Base-by-base conservation (phyloP, 768 basidiomycete genomes). In the Tulasnella sp. region DNA sequence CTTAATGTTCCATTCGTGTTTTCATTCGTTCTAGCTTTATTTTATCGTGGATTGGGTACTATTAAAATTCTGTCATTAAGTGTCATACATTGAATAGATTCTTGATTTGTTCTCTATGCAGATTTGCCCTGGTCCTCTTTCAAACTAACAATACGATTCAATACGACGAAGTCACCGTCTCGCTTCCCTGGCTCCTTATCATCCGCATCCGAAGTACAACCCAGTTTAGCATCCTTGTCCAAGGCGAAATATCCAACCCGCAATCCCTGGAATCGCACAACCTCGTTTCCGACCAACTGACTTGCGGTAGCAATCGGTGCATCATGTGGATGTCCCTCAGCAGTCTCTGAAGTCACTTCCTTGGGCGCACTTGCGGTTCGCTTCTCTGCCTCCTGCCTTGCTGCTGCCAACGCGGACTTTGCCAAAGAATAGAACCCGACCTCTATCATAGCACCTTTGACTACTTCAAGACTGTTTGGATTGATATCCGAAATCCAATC, bases 161-260 rank as follows among this genome's bases (percentile, higher is more conserved):
- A 70, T 12, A 95, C 76, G 35, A 98, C 60, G 62, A 73, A 74
- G 64, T 95, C 92, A 4, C 82, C 87, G 51, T 81, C 77, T 37
- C 69, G 71, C 37, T 69, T 67, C 2, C 67, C 70, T 2, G 72
- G 64, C 22, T 62, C 59, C 15, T 60, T 66, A 1, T 66, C 68
- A 1, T 67, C 72, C 4, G 68, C 64, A 55, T 80, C 76, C 12
- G 80, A 75, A 25, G 93, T 64, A 49, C 73, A 75, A 13, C 73
- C 75, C 31, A 91, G 60, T 31, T 73, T 71, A 32, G 90, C 70
- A 60, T 96, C 92, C 64, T 80, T 83, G 64, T 99, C 95, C 24
- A 98, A 70, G 16, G 87, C 76, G 61, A 99, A 98, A 69, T 96
- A 99, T 2, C 83, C 95, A 41, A 96, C 81, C 8, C 95, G 79